Conservation (phyloP, 1,284 basidiomycete species). For the Peniophora sp. region DNA sequence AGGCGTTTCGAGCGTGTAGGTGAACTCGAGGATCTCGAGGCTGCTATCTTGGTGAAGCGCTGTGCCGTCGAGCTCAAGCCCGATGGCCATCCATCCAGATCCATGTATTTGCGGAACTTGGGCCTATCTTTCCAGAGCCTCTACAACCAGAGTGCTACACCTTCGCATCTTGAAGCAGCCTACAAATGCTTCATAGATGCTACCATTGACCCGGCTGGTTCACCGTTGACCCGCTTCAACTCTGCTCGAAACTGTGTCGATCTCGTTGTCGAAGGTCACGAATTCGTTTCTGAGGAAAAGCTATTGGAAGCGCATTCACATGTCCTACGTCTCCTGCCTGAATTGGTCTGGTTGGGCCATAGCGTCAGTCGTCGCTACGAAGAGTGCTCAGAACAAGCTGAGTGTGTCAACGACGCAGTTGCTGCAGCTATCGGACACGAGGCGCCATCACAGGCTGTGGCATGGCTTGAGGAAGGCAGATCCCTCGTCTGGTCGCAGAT, state of each 20-base stretch:
- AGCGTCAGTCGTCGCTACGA: background rate
- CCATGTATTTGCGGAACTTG: too few species aligned
- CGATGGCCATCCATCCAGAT: too few species aligned
- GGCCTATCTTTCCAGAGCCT: too few species aligned
- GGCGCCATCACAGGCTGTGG: background rate
- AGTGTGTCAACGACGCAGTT: background rate
- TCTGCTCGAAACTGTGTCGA: background rate
- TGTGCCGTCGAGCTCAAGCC: too few species aligned
- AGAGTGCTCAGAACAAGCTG: background rate
- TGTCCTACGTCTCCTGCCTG: constrained; percentile 12
- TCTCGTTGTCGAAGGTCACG: background rate
- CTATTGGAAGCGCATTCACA: background rate
- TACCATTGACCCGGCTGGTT: background rate
- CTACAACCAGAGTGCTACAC: too few species aligned
- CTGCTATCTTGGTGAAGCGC: too few species aligned
- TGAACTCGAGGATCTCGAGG: too few species aligned
- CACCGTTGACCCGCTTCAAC: background rate
- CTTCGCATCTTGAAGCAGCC: too few species aligned
- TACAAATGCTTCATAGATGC: too few species aligned
- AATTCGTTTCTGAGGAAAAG: too few species aligned
- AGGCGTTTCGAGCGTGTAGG: constrained; percentile 15
- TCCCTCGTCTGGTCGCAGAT: background rate
- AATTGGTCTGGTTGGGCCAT: background rate
- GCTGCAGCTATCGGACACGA: background rate
- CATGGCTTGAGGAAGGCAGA: background rate